phyloP scores from a whole-genome alignment of 768 basidiomycete species.

The Pleurotus giganteus region DNA sequence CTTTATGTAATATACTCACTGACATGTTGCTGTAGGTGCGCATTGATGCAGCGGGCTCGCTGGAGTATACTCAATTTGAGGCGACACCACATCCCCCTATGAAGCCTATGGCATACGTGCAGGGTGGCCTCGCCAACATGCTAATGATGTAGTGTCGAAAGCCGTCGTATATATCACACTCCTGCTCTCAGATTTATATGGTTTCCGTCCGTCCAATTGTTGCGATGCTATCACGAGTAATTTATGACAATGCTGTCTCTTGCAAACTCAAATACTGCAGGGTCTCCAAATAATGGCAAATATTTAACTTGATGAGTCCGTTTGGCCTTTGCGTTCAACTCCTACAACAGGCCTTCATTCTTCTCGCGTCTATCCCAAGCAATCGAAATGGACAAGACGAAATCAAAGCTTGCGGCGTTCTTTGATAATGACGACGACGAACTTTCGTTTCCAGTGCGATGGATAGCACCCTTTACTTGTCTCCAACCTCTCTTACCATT shows the following conservation, averaged over 20 bases:
- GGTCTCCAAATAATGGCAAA: neutral
- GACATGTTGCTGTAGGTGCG: constrained; percentile 53
- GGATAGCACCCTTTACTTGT: constrained; percentile 62
- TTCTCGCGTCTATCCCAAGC: neutral
- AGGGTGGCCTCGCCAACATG: constrained; percentile 61
- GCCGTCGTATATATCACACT: constrained; percentile 8
- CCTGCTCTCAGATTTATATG: too few species aligned
- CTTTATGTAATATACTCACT: neutral
- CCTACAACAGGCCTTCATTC: neutral
- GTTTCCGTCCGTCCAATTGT: neutral
- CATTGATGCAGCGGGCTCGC: constrained; percentile 73
- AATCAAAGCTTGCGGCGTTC: constrained; percentile 71
- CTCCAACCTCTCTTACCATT: constrained; percentile 58
- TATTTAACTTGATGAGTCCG: too few species aligned
- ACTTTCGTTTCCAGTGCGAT: constrained; percentile 88
- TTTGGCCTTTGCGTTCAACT: neutral
- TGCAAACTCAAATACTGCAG: constrained; percentile 5
- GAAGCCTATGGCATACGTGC: constrained; percentile 90
- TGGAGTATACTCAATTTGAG: constrained; percentile 78
- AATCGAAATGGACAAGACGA: constrained; percentile 61
- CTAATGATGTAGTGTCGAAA: constrained; percentile 45
- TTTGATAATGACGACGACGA: constrained; percentile 86
- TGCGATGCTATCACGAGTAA: neutral
- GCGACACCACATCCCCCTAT: constrained; percentile 86
- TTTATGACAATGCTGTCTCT: neutral